Conservation (phyloP, 805 yeast species). For the Ogataea kodamae region DNA sequence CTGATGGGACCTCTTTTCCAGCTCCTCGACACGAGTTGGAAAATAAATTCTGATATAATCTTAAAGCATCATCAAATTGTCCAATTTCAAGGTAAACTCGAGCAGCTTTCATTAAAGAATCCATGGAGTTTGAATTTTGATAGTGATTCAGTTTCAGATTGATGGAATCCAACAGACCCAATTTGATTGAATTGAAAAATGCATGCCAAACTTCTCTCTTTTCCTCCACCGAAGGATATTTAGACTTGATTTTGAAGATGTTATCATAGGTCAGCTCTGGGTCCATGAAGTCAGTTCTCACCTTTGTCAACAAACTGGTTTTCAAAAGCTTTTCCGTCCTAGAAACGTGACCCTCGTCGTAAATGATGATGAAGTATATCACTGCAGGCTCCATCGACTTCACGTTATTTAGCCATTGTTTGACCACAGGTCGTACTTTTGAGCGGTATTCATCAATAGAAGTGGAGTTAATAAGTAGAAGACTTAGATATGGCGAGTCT, state of each 20-base stretch:
- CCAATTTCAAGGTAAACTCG: constrained; percentile 45
- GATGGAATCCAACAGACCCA: constrained; percentile 52
- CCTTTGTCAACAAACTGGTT: constrained; percentile 30
- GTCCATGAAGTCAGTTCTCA: constrained; percentile 31
- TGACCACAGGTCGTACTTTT: constrained; percentile 76
- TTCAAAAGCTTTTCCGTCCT: constrained; percentile 28
- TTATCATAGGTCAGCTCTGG: constrained; percentile 30
- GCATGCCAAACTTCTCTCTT: constrained; percentile 50
- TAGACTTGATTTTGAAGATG: constrained; percentile 39
- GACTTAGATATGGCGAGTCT: constrained; percentile 42
- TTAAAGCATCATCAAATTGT: constrained; percentile 57
- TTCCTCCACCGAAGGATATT: constrained; percentile 35
- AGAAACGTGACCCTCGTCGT: constrained; percentile 30
- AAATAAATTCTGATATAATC: constrained; percentile 46
- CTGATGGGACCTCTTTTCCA: constrained; percentile 15
- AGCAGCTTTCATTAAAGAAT: constrained; percentile 31
- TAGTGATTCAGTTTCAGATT: constrained; percentile 42
- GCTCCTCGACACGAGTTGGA: too few relatives aligned
- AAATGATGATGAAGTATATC: constrained; percentile 48
- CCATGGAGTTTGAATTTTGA: constrained; percentile 23
- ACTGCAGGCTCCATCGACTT: constrained; percentile 52
- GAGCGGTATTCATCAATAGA: constrained; percentile 71
- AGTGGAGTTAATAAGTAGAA: constrained; percentile 66
- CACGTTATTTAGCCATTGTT: constrained; percentile 66
- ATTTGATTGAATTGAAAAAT: constrained; percentile 43